Conservation (phyloP, 2,329 filamentous ascomycete species). For the Canariomyces notabilis region DNA sequence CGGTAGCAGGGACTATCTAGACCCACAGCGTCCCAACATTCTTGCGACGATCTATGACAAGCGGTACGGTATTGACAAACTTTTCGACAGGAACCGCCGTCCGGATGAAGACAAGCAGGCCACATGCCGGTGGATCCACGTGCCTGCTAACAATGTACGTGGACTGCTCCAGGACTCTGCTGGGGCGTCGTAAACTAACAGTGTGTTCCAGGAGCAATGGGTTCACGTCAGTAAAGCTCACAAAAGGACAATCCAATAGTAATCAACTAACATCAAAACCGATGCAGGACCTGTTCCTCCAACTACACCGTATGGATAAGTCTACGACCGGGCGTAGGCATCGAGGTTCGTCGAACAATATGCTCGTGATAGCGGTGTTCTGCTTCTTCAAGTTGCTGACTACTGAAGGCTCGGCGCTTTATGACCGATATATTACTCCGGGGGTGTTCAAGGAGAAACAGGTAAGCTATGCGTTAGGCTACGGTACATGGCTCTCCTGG, state of each 20-base stretch:
- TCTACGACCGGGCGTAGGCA: conserved; percentile 1
- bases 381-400: not conserved
- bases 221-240: not conserved
- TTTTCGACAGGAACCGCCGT: conserved; percentile 1
- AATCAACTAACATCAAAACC: too few species aligned
- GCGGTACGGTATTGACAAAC: not conserved
- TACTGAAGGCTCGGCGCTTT: not conserved
- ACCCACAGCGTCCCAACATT: not conserved
- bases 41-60: not conserved
- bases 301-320: conserved; percentile 3
- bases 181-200: too few species aligned
- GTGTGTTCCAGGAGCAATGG: conserved; percentile 1
- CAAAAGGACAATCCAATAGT: too few species aligned
- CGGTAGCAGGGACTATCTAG: conserved; percentile 4
- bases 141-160: conserved; percentile 12
- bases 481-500: not conserved
- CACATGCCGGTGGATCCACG: conserved; percentile 9
- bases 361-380: too few species aligned
- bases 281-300: conserved; percentile 9
- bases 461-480: not conserved
- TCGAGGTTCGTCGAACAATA: too few species aligned
- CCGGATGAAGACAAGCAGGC: conserved; percentile 1
- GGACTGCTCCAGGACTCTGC: not conserved
- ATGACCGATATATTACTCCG: not conserved
- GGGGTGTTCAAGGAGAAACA: not conserved